phyloP scores from a whole-genome alignment of 495 filamentous ascomycete genomes.

The Pseudomonodictys pantanalensis region DNA sequence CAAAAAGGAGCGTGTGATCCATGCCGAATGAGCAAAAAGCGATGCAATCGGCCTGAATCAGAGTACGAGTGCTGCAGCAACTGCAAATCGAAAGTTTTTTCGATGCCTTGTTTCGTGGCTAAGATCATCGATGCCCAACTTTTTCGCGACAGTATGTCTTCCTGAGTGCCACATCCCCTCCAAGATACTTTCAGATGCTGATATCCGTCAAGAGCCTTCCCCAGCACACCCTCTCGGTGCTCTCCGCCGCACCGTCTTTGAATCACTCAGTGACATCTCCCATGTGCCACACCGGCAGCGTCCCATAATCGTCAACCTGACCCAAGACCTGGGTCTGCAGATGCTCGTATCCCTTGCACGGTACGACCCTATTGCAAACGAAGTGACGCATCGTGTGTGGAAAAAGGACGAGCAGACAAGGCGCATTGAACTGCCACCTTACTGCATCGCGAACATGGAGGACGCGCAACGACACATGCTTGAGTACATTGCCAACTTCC shows the following conservation, averaged over 20 bases:
- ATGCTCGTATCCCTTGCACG: not conserved
- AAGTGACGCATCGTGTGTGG: conserved; percentile 5
- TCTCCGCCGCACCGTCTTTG: conserved; percentile 2
- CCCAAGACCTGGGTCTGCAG: conserved; percentile 9
- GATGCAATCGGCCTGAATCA: conserved; percentile 7
- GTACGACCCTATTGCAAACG: conserved; percentile 5
- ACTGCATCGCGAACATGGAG: conserved; percentile 12
- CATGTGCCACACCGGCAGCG: not conserved
- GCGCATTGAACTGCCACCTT: conserved; percentile 10
- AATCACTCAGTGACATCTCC: conserved; percentile 3
- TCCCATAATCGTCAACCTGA: not conserved
- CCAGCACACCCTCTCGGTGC: conserved; percentile 3
- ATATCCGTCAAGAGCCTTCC: conserved; percentile 1
- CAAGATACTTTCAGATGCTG: not conserved
- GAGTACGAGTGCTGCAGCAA: conserved; percentile 3
- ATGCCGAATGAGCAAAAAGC: not conserved
- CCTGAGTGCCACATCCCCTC: not conserved
- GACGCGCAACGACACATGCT: conserved; percentile 8
- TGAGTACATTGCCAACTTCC: conserved; percentile 5
- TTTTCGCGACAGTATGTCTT: conserved; percentile 12
- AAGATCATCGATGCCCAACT: conserved; percentile 12
- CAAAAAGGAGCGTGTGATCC: not conserved
- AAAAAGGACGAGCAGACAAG: not conserved
- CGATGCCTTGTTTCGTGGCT: conserved; percentile 14
- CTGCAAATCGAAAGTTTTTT: conserved; percentile 1